A percentile compares a stretch with the other conserved stretches of the same genome.
Conservation (phyloP, 495 filamentous ascomycete genomes). For the Talaromyces liani region DNA sequence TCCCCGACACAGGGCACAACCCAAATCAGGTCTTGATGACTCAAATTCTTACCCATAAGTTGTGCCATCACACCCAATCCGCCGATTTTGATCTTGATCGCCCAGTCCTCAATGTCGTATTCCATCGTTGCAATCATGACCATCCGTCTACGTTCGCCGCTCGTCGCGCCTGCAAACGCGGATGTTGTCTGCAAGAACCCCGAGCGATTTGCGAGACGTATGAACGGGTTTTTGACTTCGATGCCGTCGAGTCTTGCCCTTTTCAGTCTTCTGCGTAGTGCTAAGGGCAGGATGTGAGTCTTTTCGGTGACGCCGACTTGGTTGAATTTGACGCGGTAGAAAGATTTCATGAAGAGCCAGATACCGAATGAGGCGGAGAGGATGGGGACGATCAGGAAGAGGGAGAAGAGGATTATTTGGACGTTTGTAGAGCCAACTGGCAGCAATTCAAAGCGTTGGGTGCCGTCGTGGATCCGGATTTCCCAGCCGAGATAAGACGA, state of each 20-base stretch:
- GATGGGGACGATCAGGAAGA: constrained; percentile 51
- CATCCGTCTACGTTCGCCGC: constrained; percentile 37
- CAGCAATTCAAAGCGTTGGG: constrained; percentile 41
- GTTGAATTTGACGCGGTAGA: constrained; percentile 68
- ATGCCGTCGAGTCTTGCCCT: constrained; percentile 12
- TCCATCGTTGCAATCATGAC: constrained; percentile 67
- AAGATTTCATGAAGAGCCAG: constrained; percentile 56
- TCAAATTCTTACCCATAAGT: constrained; percentile 62
- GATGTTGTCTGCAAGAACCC: constrained; percentile 38
- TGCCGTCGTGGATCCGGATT: constrained; percentile 50
- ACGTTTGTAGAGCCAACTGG: constrained; percentile 46
- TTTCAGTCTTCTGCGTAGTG: constrained; percentile 24
- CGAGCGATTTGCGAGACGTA: constrained; percentile 33
- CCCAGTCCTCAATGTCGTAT: constrained; percentile 67
- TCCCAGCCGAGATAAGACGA: constrained; percentile 50
- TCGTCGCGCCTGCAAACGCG: constrained; percentile 32
- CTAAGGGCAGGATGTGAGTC: constrained; percentile 31
- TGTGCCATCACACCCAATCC: constrained; percentile 65
- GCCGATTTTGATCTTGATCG: constrained; percentile 67
- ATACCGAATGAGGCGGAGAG: constrained; percentile 41
- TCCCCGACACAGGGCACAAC: constrained; percentile 70
- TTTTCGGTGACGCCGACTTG: constrained; percentile 52
- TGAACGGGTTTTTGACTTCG: constrained; percentile 22
- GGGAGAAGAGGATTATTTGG: constrained; percentile 52
- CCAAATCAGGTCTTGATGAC: constrained; percentile 64